Conservation (phyloP, 2,329 filamentous ascomycete species). For the Dactylellina leptospora region DNA sequence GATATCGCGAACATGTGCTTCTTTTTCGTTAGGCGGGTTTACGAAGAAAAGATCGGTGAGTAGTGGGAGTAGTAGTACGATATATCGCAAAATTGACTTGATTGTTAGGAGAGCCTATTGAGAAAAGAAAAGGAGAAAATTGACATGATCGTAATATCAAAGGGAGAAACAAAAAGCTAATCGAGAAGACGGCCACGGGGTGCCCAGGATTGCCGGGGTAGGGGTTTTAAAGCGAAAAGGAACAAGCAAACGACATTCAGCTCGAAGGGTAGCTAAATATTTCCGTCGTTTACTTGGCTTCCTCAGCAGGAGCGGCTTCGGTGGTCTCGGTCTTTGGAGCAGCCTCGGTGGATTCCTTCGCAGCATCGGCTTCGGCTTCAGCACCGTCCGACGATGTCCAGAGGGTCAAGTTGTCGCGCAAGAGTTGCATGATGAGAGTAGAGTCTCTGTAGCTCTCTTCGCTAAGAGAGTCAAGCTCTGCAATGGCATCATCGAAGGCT, state of each 20-base stretch:
- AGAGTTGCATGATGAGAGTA: constrained; percentile 97
- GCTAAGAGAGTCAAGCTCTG: constrained; percentile 95
- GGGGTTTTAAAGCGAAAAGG: background rate
- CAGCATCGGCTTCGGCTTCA: constrained; percentile 63
- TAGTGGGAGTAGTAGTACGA: background rate
- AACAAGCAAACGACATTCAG: background rate
- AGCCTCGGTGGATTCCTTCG: constrained; percentile 29
- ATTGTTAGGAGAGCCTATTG: constrained; percentile 50
- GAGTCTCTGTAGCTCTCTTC: constrained; percentile 99
- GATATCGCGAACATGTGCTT: constrained; percentile 25
- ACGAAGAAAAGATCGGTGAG: constrained; percentile 15
- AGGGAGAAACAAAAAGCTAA: constrained; percentile 38
- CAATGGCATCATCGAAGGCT: constrained; percentile 95
- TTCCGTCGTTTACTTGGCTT: constrained; percentile 32
- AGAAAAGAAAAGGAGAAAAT: constrained; percentile 33
- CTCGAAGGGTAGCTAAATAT: background rate
- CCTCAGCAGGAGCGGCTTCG: constrained; percentile 31
- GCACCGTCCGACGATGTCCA: constrained; percentile 57
- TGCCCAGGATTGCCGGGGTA: constrained; percentile 10
- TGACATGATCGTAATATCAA: constrained; percentile 50
- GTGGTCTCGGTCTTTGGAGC: constrained; percentile 25
- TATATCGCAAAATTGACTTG: constrained; percentile 39
- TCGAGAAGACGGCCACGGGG: constrained; percentile 28
- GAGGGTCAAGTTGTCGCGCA: constrained; percentile 82
- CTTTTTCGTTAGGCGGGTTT: constrained; percentile 33